A percentile compares a stretch with the other conserved stretches of the same genome.
Evolutionary conservation across 768 basidiomycete species (phyloP).

Genomic region (Mrakia frigida): DNA sequence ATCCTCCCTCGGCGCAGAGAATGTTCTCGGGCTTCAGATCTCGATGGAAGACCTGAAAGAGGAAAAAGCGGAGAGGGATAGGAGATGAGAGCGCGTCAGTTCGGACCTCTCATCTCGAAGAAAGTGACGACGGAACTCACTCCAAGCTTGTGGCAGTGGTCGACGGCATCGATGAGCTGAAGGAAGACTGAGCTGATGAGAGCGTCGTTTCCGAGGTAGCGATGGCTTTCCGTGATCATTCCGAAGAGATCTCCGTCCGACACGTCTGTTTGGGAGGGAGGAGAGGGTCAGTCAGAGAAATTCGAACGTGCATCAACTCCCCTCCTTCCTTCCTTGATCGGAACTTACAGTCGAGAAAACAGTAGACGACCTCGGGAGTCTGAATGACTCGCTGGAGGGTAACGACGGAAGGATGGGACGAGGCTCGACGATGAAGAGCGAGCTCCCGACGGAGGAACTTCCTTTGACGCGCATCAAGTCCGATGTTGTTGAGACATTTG

Average conservation of each 20-base stretch:
- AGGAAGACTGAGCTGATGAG: conserved; percentile 86
- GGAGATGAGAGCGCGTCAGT: no score
- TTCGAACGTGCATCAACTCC: no score
- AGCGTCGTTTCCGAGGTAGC: conserved; percentile 42
- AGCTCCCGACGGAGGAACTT: conserved; percentile 68
- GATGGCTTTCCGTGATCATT: conserved; percentile 59
- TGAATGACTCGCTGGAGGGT: conserved; percentile 61
- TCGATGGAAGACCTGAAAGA: conserved; percentile 65
- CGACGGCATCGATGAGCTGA: conserved; percentile 87
- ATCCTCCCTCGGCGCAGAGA: conserved; percentile 6
- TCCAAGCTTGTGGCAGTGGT: conserved; percentile 82
- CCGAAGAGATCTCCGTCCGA: conserved; percentile 86
- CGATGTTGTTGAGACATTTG: conserved; percentile 68
- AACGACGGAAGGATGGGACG: conserved; percentile 55
- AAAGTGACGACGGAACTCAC: conserved; percentile 48
- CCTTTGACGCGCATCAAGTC: conserved; percentile 57
- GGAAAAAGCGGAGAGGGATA: no score
- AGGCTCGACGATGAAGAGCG: conserved; percentile 48
- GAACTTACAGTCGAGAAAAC: conserved; percentile 69
- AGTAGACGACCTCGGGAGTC: conserved; percentile 60
- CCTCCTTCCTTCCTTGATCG: no score
- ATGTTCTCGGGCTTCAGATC: conserved; percentile 90
- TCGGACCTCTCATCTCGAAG: no score
- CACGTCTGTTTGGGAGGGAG: conserved; percentile 47
- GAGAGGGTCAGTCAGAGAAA: no score